phyloP scores from a whole-genome alignment of 176 grass and related monocot genomes.

The Avena eriantha region DNA sequence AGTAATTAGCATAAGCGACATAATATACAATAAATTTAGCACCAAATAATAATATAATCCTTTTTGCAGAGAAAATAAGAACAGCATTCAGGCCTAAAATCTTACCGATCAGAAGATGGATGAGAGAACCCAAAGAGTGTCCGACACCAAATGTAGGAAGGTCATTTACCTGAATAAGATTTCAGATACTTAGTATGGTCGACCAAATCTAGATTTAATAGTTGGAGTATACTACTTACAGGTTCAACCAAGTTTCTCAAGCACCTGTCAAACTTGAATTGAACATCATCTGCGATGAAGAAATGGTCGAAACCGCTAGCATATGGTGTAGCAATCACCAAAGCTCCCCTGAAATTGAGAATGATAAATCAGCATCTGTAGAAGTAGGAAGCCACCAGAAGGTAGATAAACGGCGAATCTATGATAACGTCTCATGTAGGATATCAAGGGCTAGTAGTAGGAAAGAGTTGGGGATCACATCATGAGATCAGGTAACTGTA shows the following conservation, averaged over 20 bases:
- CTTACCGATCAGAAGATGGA: conserved; percentile 91
- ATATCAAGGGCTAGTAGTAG: neutral
- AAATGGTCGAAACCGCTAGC: conserved; percentile 96
- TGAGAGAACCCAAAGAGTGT: conserved; percentile 87
- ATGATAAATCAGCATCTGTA: conserved; percentile 10
- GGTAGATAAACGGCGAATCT: neutral
- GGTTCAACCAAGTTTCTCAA: conserved; percentile 74
- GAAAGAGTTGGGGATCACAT: neutral
- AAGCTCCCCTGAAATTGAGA: conserved; percentile 69
- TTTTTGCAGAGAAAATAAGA: too few relatives aligned
- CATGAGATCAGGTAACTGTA: neutral
- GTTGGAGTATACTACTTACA: conserved; percentile 54
- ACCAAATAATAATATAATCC: neutral
- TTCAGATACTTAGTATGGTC: conserved; percentile 32
- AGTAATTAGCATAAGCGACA: neutral
- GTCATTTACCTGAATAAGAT: conserved; percentile 65
- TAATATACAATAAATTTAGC: conserved; percentile 23
- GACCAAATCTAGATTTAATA: conserved; percentile 1
- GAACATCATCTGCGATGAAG: conserved; percentile 89
- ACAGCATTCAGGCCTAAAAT: neutral
- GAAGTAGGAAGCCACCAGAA: neutral
- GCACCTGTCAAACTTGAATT: conserved; percentile 97
- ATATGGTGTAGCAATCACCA: conserved; percentile 92
- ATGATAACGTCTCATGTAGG: neutral
- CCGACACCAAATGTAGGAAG: conserved; percentile 95